Base-by-base conservation (phyloP, 306 rosid genomes). In the Prinsepia uniflora region DNA sequence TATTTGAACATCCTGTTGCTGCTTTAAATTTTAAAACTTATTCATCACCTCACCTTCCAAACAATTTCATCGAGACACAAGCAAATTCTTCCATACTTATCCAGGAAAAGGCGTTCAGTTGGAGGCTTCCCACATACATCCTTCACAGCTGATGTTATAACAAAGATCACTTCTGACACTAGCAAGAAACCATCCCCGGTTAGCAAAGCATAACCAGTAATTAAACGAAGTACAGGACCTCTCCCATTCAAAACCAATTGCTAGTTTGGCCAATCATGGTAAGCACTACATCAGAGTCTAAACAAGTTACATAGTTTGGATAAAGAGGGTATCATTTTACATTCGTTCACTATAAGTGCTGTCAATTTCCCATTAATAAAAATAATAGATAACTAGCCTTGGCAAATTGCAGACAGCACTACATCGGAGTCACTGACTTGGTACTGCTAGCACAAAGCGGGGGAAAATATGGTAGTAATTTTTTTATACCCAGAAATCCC, bases 161-260 rank as follows among this genome's bases (percentile, higher is more conserved):
- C 96, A 63, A 85, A 83, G 75, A 94, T 87, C 75, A 90, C 98
- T 81, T 94, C 98, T 12, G 96, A 85, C 89, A 94, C 98, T 94
- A 40, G 65, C 45, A 61, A 60, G 60, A 72, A 45, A 66, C 64
- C 65, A 54, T 52, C 55, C 56, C 60, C 20, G 15, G 55, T 50
- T 44, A 49, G 48, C 7, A 39, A 65, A 42, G 40, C 46, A 71
- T 41, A 20, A 72, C n/a, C 36, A 36, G 34, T 10, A 52, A 72
- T 19, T 34, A 42, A 19, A 63, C 41, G 0, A 61, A 39, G n/a
- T n/a, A 56, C 10, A 3, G 46, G 36, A 43, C 6, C n/a, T 57
- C 49, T 39, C 6, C 11, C 11, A 13, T 62, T 4, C 43, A 41
- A 52, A 34, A 22, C 22, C 22, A 63, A 61, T 34, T 18, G 50